Percentiles rank a stretch among this genome's conserved stretches.
Conservation (phyloP, 371 early-diverging fungal species). For the Fennellomyces sp. region DNA sequence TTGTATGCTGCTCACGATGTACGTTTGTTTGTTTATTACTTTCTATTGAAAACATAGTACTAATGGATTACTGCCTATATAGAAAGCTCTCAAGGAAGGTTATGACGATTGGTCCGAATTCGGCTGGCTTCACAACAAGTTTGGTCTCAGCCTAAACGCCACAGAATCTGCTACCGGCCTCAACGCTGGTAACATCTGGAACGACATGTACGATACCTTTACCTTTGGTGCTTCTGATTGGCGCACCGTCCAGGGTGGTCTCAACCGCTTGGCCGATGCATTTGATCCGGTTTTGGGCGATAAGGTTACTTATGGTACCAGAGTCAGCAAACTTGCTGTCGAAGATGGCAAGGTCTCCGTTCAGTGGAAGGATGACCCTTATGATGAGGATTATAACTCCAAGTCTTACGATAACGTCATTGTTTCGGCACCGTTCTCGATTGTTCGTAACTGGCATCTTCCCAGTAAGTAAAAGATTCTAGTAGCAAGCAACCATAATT, state of each 20-base stretch:
- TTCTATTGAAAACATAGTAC: not conserved
- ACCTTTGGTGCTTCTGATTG: constrained; percentile 25
- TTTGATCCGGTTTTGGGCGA: constrained; percentile 32
- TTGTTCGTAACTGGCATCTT: constrained; percentile 39
- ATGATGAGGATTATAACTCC: constrained; percentile 23
- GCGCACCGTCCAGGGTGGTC: constrained; percentile 34
- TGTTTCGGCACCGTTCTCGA: constrained; percentile 29
- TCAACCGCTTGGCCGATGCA: constrained; percentile 31
- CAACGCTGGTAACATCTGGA: constrained; percentile 18
- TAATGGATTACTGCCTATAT: not conserved
- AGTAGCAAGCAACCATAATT: no score
- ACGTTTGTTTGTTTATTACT: not conserved
- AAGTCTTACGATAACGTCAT: constrained; percentile 34
- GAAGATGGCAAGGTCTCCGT: constrained; percentile 29
- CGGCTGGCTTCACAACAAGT: constrained; percentile 34
- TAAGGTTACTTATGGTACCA: constrained; percentile 22
- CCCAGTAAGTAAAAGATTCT: constrained; percentile 17
- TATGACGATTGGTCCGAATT: constrained; percentile 38
- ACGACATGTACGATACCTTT: constrained; percentile 22
- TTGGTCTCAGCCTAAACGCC: constrained; percentile 26
- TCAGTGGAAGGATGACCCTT: constrained; percentile 28
- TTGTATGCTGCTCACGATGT: constrained; percentile 28
- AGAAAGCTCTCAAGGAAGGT: constrained; percentile 30
- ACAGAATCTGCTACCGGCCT: constrained; percentile 28
- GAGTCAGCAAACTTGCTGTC: constrained; percentile 23